Evolutionary conservation across 495 filamentous ascomycete species (phyloP).

Genomic region (Chaetomium tenue): DNA sequence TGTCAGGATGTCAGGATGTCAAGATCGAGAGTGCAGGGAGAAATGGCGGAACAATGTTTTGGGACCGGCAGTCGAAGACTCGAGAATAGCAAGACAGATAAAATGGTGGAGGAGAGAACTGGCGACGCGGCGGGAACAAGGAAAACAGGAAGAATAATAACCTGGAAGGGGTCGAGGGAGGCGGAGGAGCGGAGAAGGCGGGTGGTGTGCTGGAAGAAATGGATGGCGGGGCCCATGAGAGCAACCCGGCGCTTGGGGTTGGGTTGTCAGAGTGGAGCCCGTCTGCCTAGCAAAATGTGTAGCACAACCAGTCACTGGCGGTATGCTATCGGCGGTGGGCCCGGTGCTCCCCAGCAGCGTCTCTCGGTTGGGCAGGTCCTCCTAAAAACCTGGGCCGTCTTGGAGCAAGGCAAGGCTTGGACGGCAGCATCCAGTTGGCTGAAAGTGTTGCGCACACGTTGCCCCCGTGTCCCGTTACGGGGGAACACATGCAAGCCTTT

Average conservation of each 20-base stretch:
- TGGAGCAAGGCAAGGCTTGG: conserved; percentile 24
- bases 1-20: conserved; percentile 5
- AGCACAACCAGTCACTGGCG: conserved; percentile 22
- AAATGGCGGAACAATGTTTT: not conserved
- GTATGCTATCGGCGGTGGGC: conserved; percentile 27
- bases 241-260: conserved; percentile 36
- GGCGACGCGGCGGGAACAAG: conserved; percentile 24
- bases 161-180: conserved; percentile 10
- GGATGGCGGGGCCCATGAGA: conserved; percentile 22
- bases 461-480: not conserved
- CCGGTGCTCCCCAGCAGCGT: conserved; percentile 5
- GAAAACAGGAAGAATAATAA: conserved; percentile 22
- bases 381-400: not conserved
- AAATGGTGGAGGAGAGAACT: conserved; percentile 24
- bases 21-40: not conserved
- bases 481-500: not conserved
- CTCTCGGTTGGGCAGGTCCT: conserved; percentile 29
- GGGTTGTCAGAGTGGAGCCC: conserved; percentile 31
- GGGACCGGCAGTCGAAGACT: not conserved
- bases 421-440: conserved; percentile 32
- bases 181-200: conserved; percentile 25
- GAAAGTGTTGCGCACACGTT: conserved; percentile 16
- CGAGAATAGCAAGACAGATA: not conserved
- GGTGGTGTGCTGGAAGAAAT: conserved; percentile 33
- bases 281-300: conserved; percentile 11